Conservation (phyloP, 768 basidiomycete genomes). For the Mrakia frigida region DNA sequence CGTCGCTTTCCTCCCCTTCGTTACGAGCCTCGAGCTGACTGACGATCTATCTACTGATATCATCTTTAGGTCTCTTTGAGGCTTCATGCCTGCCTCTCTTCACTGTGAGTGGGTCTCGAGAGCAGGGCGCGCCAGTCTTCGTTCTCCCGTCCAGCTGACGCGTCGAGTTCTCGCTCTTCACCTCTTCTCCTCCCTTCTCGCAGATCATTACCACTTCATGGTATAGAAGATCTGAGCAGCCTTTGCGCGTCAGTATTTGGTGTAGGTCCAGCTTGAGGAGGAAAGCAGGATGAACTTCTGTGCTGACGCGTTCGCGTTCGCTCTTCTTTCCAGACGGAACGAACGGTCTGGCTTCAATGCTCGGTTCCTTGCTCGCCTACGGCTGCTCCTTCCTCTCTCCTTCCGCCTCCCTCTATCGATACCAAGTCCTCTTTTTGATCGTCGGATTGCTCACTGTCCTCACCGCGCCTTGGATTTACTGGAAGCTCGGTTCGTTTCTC, state of each 20-base stretch:
- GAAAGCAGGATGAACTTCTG: too few species aligned
- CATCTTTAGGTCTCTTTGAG: constrained; percentile 38
- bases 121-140: too few species aligned
- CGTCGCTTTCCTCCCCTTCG: too few species aligned
- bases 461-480: constrained; percentile 34
- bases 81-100: constrained; percentile 45
- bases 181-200: too few species aligned
- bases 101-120: constrained; percentile 22
- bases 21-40: too few species aligned
- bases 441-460: constrained; percentile 49
- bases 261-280: constrained; percentile 28
- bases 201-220: constrained; percentile 39
- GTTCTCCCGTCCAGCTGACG: too few species aligned
- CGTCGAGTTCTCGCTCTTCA: too few species aligned
- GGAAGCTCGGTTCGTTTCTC: constrained; percentile 24
- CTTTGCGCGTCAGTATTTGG: constrained; percentile 43
- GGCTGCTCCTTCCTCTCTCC: constrained; percentile 48
- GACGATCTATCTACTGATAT: too few species aligned
- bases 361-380: constrained; percentile 51
- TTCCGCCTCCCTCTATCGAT: constrained; percentile 42
- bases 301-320: too few species aligned
- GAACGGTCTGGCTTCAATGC: constrained; percentile 45
- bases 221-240: constrained; percentile 39
- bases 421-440: constrained; percentile 52
- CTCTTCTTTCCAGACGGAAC: constrained; percentile 38